Evolutionary conservation across 1,139 yeast genomes (phyloP), one percentile per base, ranked within the genome.

Genomic region (Yamadazyma taylorii): DNA sequence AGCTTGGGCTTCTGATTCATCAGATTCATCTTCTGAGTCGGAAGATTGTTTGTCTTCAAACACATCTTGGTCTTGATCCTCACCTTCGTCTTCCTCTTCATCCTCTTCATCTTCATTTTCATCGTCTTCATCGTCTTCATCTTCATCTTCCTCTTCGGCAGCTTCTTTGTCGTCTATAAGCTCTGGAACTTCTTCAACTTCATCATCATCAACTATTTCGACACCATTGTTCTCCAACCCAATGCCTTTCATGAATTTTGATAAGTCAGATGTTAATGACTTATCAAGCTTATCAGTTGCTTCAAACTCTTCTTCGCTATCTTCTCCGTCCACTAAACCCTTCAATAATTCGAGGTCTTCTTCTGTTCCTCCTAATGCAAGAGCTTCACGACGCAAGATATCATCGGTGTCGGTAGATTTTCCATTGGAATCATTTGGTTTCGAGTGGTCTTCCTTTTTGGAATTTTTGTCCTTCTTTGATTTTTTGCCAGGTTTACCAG

Each of bases 291-390:
- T 63, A 3, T 46, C 48, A 28, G 54, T 64, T 11, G 56, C 68
- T 16, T 55, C 70, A 45, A 81, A 80, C 48, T 81, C 88, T 46
- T 76, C 78, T 51, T 81, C 88, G 53, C 85, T 79, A 16, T 66
- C 78, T 28, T 78, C 85, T n/a, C 73, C 80, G 14, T 65, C 72
- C 31, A 63, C 67, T 8, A 85, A 52, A 12, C 70, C 79, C 13
- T 66, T 65, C 17, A 84, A 50, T 41, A 83, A 59, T 23, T 67
- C 70, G 35, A 78, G 72, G 53, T 83, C 90, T 21, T 73, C 87
- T 45, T 79, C 84, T 14, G 81, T 67, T 8, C 89, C 92, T 17
- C 90, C 90, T 16, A 83, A 60, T 13, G 60, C 73, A 19, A 83
- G 58, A 1, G 92, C 94, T 63, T 83, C 92, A 46, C 79, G 75